Base-by-base conservation (phyloP, 495 filamentous ascomycete genomes). In the Hypoxylon cercidicola region DNA sequence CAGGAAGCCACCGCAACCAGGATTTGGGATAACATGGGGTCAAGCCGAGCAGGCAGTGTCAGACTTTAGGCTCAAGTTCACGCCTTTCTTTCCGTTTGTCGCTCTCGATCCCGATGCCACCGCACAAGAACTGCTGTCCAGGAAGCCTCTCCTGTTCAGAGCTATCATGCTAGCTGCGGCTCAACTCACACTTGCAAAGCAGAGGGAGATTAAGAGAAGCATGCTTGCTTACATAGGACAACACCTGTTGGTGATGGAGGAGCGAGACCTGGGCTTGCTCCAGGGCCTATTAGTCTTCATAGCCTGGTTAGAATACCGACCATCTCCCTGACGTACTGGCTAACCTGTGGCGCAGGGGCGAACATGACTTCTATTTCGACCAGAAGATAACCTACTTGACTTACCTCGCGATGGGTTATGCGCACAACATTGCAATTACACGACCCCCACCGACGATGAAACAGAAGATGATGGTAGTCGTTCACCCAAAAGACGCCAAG, bases 361-460 rank as follows among this genome's bases (percentile, higher is more conserved):
- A 60, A 53, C 28, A 59, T 19, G 50, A 69, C 21, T 71, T 72
- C 41, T 72, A 71, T 46, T 64, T 66, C 7, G 74, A 76, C 32
- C 44, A 56, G 30, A 64, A 62, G 54, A 54, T 60, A 16, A 76
- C 74, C 9, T 70, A 66, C 25, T 35, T 76, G 3, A 71, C 62
- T 0, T 68, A 74, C 30, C 62, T 76, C 9, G 71, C 74, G 1
- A 55, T 75, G 48, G 74, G 71, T 30, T 72, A 73, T 30, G 74
- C 72, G 15, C 74, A 76, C n/a, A 76, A 67, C 28, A 69, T 76
- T 20, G 72, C 68, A n/a, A 65, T 74, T 4, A 75, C 69, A 13
- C 49, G 60, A 9, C 58, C 62, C 0, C 66, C 68, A 25, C 57
- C 60, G 4, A 66, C 62, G 1, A 48, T 58, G 45, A 53, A 60